Evolutionary conservation across 202 grass and related monocot species (phyloP).

Genomic region (Panicum hallii): DNA sequence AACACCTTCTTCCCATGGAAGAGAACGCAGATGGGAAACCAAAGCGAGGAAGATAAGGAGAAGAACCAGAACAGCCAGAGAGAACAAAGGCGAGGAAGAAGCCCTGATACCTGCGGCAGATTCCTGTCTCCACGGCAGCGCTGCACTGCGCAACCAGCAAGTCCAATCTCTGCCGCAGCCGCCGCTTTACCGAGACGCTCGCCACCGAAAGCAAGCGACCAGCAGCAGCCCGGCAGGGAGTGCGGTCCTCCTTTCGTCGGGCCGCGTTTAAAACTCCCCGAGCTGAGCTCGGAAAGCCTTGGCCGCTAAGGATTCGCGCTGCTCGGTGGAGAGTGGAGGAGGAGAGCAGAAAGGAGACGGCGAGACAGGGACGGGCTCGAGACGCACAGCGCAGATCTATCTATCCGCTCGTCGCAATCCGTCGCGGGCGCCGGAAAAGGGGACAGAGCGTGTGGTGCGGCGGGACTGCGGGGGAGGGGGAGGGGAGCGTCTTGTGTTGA

Average conservation of each 20-base stretch:
- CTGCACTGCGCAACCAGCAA: background rate
- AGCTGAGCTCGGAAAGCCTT: conserved; percentile 46
- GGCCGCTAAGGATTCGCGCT: conserved; percentile 53
- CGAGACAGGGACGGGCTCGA: conserved; percentile 9
- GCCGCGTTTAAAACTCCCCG: conserved; percentile 31
- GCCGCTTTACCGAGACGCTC: conserved; percentile 58
- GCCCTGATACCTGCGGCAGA: conserved; percentile 37
- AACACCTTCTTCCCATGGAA: conserved; percentile 2
- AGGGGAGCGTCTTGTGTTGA: background rate
- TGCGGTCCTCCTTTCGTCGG: conserved; percentile 36
- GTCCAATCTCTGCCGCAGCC: background rate
- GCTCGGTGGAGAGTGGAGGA: conserved; percentile 8
- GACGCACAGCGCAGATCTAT: conserved; percentile 24
- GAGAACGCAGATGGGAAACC: background rate
- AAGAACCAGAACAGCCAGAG: background rate
- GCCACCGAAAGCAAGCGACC: conserved; percentile 54
- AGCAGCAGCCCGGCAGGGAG: conserved; percentile 11
- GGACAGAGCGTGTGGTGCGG: background rate
- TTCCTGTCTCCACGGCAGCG: conserved; percentile 16
- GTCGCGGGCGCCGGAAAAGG: conserved; percentile 17
- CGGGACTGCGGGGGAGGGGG: background rate
- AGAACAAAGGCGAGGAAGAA: background rate
- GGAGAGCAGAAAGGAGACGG: conserved; percentile 15
- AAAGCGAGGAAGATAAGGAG: background rate
- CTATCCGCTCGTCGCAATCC: conserved; percentile 36